These are phyloP conservation scores for Lonicera japonica DNA, from an alignment of 129 eudicot species.

Conservation along the genomic window DNA sequence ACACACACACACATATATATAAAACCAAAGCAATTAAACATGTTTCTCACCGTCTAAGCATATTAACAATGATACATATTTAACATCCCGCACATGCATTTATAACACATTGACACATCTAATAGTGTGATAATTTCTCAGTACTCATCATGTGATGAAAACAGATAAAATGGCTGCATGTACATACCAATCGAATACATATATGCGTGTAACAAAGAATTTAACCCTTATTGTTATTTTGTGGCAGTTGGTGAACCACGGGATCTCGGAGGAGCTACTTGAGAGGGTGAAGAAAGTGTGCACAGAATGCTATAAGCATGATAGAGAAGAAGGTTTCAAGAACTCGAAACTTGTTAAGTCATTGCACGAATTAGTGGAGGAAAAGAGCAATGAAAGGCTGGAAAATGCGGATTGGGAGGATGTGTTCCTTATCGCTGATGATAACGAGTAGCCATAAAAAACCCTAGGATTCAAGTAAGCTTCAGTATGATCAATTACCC, in stretches of 20 bases:
- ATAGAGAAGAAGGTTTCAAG: slow-evolving; percentile 62
- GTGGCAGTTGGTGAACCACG: slow-evolving; percentile 57
- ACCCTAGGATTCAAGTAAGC: slow-evolving; percentile 68
- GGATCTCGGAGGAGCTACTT: slow-evolving; percentile 55
- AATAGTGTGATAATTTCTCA: too few species aligned
- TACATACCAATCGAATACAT: too few species aligned
- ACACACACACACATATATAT: too few species aligned
- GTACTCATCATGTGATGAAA: background rate
- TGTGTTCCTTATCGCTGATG: slow-evolving; percentile 52
- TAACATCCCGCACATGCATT: too few species aligned
- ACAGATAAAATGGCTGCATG: too few species aligned
- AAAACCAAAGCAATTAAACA: too few species aligned
- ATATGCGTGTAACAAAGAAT: background rate
- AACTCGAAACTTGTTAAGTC: slow-evolving; percentile 43
- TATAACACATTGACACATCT: too few species aligned
- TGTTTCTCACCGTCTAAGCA: too few species aligned
- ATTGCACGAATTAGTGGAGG: slow-evolving; percentile 54
- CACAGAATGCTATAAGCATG: slow-evolving; percentile 62
- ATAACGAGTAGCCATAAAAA: slow-evolving; percentile 65
- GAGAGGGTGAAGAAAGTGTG: slow-evolving; percentile 76
- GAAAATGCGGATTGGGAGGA: slow-evolving; percentile 82
- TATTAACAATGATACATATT: too few species aligned
- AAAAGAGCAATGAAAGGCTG: slow-evolving; percentile 35
- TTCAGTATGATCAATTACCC: too few species aligned
- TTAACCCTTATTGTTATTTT: background rate